Evolutionary conservation across 2,329 filamentous ascomycete genomes (phyloP).

Genomic region (Orbilia javanica): DNA sequence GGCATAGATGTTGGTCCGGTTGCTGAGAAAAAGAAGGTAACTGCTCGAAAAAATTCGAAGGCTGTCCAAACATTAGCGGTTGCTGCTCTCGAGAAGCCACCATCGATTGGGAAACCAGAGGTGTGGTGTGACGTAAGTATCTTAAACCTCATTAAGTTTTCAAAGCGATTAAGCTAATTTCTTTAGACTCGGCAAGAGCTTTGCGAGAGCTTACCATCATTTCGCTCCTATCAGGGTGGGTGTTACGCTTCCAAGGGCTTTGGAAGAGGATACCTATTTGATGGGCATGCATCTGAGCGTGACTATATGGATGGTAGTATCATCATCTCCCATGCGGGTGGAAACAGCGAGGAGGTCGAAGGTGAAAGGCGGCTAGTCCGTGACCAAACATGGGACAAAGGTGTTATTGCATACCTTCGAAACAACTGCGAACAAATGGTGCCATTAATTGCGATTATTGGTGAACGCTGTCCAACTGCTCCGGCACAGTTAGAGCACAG

Average conservation of each 20-base stretch:
- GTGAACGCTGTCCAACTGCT: slow-evolving; percentile 68
- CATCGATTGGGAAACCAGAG: slow-evolving; percentile 59
- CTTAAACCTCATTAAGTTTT: background rate
- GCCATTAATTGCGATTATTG: slow-evolving; percentile 72
- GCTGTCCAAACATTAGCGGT: background rate
- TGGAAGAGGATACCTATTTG: slow-evolving; percentile 73
- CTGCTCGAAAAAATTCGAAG: slow-evolving; percentile 41
- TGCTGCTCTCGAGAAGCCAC: slow-evolving; percentile 55
- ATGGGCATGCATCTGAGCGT: slow-evolving; percentile 69
- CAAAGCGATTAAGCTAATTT: background rate
- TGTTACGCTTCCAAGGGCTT: slow-evolving; percentile 69
- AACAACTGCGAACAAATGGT: slow-evolving; percentile 68
- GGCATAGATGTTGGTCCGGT: background rate
- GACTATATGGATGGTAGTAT: slow-evolving; percentile 74
- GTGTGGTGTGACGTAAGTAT: slow-evolving; percentile 61
- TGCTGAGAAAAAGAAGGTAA: slow-evolving; percentile 3
- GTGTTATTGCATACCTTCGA: slow-evolving; percentile 63
- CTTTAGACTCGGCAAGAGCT: slow-evolving; percentile 70
- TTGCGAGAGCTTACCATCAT: slow-evolving; percentile 75
- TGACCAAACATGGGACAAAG: slow-evolving; percentile 68
- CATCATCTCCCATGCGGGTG: slow-evolving; percentile 74
- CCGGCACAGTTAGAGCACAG: slow-evolving; percentile 70
- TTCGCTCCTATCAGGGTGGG: slow-evolving; percentile 73
- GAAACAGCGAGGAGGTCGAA: slow-evolving; percentile 69
- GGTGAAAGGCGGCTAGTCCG: slow-evolving; percentile 65